Base-by-base conservation (phyloP, 2,329 filamentous ascomycete species). In the Talaromyces sp. region DNA sequence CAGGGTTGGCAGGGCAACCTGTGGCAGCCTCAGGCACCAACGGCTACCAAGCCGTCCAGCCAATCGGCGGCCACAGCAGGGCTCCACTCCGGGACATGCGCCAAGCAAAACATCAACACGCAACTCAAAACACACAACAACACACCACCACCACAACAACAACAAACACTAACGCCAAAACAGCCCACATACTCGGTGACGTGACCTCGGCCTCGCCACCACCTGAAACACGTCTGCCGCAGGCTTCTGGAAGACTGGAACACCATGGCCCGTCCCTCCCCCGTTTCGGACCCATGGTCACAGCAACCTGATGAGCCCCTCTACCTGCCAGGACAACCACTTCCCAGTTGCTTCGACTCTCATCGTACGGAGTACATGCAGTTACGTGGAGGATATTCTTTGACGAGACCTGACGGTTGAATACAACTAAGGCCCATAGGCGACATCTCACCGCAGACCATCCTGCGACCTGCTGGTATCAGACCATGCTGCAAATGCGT, bases 1-100 rank as follows among this genome's bases (percentile, higher is more conserved):
- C 1, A 2, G 0, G 17, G 76, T 78, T 77, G 75, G 69, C 75
- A 67, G 66, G 75, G 72, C 75, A 77, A 78, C 76, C 13, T 11
- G 28, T 9, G 1, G 27, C 9, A 57, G 71, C 72, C 70, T 73
- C 64, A 73, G 67, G 62, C 62, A 54, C 19, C 52, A 13, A 42
- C 49, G n/a, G 25, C 36, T n/a, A 28, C 33, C 1, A 19, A 19
- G 4, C 3, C 11, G 11, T 3, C 33, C 30, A n/a, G 49, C 30
- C 32, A 33, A 54, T 53, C 27, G 11, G 33, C 39, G 27, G n/a
- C 19, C 19, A 7, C 44, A 13, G 4, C 10, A 11, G 39, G 19
- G 44, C n/a, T 19, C 44, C 44, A 47, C 44, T 19, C n/a, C n/a
- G n/a, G 0, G 44, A 25, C 4, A 11, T 47, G 44, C 44, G n/a